Evolutionary conservation across 192 early-diverging fungal genomes (phyloP).

Genomic region (Pilaira anomala): DNA sequence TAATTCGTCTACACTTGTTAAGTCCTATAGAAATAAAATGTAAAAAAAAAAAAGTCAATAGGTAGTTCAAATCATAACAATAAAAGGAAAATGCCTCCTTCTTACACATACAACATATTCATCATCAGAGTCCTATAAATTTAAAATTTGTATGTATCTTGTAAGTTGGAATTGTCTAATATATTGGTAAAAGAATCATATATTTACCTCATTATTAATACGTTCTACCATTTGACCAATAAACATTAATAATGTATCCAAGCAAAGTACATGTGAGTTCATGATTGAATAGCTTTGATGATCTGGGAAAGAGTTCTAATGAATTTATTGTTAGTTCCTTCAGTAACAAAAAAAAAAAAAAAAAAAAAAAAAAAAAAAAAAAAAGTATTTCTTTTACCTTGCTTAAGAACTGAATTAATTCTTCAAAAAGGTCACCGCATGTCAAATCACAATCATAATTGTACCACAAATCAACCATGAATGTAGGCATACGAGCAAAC

Average conservation of each 20-base stretch:
- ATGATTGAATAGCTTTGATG: slow-evolving; percentile 56
- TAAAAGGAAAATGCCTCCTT: not conserved
- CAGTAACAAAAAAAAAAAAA: not conserved
- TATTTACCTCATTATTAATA: slow-evolving; percentile 38
- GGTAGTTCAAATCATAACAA: not conserved
- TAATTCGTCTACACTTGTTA: slow-evolving; percentile 26
- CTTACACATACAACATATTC: slow-evolving; percentile 24
- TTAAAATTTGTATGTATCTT: too few species aligned
- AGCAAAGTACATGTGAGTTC: slow-evolving; percentile 65
- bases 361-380: not conserved
- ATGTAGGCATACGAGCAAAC: slow-evolving; percentile 69
- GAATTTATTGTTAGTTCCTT: not conserved
- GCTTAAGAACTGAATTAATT: slow-evolving; percentile 71
- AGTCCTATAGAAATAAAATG: slow-evolving; percentile 6
- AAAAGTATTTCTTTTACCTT: slow-evolving; percentile 46
- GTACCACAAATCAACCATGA: slow-evolving; percentile 87
- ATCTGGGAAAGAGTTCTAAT: slow-evolving; percentile 72
- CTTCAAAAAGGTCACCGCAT: slow-evolving; percentile 85
- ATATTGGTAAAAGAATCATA: not conserved
- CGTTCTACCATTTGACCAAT: slow-evolving; percentile 69
- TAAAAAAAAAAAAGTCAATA: not conserved
- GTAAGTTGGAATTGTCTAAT: not conserved
- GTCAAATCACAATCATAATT: slow-evolving; percentile 90
- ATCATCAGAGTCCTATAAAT: slow-evolving; percentile 18
- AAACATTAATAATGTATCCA: slow-evolving; percentile 72